Evolutionary conservation across 2,329 filamentous ascomycete genomes (phyloP).

Genomic region (Paraconiothyrium sp.): DNA sequence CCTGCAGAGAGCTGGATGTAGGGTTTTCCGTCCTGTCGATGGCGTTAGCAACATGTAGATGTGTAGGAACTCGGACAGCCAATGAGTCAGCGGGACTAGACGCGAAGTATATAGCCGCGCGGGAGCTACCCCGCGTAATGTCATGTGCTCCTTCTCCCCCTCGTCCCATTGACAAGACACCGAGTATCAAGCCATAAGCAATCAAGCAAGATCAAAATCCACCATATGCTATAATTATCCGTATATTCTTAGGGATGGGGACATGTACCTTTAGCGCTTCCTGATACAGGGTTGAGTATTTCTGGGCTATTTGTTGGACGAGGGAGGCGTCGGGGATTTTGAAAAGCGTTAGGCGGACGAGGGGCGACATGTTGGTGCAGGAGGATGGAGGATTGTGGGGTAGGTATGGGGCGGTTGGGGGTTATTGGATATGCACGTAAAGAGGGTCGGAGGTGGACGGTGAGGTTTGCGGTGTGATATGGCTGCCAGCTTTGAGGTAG

Average conservation of each 20-base stretch:
- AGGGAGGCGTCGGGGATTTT: constrained; percentile 43
- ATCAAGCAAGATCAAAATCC: no score
- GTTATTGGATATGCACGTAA: no score
- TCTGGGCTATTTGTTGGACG: constrained; percentile 41
- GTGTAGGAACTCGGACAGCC: no score
- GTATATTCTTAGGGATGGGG: not conserved
- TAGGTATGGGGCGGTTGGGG: not conserved
- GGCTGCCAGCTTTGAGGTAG: not conserved
- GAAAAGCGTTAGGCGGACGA: constrained; percentile 50
- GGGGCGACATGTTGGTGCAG: constrained; percentile 38
- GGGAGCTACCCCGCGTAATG: no score
- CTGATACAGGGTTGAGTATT: constrained; percentile 45
- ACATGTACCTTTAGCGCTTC: constrained; percentile 48
- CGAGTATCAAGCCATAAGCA: no score
- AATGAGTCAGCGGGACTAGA: no score
- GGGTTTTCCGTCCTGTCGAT: constrained; percentile 71
- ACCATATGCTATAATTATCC: no score
- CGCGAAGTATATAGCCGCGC: no score
- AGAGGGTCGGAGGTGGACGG: not conserved
- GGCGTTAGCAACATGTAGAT: no score
- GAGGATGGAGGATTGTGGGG: constrained; percentile 7
- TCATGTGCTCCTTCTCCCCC: no score
- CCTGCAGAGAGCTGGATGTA: constrained; percentile 72
- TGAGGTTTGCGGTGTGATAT: not conserved
- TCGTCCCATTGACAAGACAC: no score